Evolutionary conservation across 2,329 filamentous ascomycete genomes (phyloP), one percentile per base, ranked within the genome.

Genomic region (Thielaviopsis populi): DNA sequence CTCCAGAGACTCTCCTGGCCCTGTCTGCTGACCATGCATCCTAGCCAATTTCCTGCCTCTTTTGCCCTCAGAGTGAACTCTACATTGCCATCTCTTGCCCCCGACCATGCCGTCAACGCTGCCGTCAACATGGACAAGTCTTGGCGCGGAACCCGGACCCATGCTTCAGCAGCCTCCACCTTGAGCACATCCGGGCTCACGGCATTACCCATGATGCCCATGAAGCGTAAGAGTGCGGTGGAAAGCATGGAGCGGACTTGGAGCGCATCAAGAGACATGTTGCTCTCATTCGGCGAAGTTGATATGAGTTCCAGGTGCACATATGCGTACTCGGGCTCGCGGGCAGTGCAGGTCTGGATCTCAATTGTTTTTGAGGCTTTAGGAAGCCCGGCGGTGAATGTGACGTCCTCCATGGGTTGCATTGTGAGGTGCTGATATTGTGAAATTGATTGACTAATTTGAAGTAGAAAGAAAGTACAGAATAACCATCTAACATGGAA

Each of bases 151-250:
- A 89, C 72, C 19, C 87, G 78, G 60, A 90, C 72, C 84, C 86
- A 89, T 63, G 81, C 81, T 59, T 83, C 76, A 5, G 70, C 69
- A 1, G 75, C 77, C 2, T 81, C 74, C 0, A 85, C 75, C 68
- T 84, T 83, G 41, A 92, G 78, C 22, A 91, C 82, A 70, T 92
- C 89, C 64, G 91, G 71, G 0, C 84, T 75, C 2, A 91, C 84
- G 11, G 82, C 83, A 1, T 79, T 74, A 11, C 89, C 89, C 0
- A 82, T 84, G 19, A 83, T 74, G 22, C 89, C 89, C 1, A 92
- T 80, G 69, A 88, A 91, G 67, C 87, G 81, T 0, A 76, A 77
- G 7, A 92, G 75, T 0, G 87, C 84, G 0, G 79, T 73, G 1
- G 80, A 82, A 68, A 87, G 81, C 70, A 87, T 84, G 0, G 83